Percentiles rank a stretch among this genome's conserved stretches.
Evolutionary conservation across 2,329 filamentous ascomycete genomes (phyloP).

Genomic region (Claviceps monticola): DNA sequence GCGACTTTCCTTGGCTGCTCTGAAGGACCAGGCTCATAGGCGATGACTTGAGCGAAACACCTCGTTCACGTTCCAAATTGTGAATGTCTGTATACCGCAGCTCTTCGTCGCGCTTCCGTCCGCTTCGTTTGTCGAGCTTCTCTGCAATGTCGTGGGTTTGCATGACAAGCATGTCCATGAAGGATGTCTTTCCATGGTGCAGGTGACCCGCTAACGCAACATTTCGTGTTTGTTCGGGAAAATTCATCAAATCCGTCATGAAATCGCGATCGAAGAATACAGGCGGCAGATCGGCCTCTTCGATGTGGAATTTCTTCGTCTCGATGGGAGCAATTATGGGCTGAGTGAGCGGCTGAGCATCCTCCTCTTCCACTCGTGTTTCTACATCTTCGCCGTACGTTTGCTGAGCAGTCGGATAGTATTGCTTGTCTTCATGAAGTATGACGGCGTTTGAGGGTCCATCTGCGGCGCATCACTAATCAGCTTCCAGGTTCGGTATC

Average conservation of each 20-base stretch:
- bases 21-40: slow-evolving; percentile 91
- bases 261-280: slow-evolving; percentile 82
- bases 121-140: slow-evolving; percentile 65
- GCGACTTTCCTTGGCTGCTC: slow-evolving; percentile 82
- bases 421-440: slow-evolving; percentile 97
- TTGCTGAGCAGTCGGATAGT: slow-evolving; percentile 95
- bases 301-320: slow-evolving; percentile 89
- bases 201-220: slow-evolving; percentile 83
- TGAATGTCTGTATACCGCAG: slow-evolving; percentile 91
- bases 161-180: slow-evolving; percentile 95
- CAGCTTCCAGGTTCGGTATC: not conserved
- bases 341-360: slow-evolving; percentile 81
- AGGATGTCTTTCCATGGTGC: slow-evolving; percentile 94
- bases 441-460: slow-evolving; percentile 94
- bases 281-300: slow-evolving; percentile 79
- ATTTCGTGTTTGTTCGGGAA: slow-evolving; percentile 86
- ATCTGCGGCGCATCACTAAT: slow-evolving; percentile 28
- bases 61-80: slow-evolving; percentile 74
- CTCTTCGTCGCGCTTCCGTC: slow-evolving; percentile 75
- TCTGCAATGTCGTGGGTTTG: slow-evolving; percentile 84
- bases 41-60: slow-evolving; percentile 80
- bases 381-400: slow-evolving; percentile 92
- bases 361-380: slow-evolving; percentile 90
- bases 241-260: slow-evolving; percentile 93
- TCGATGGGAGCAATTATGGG: slow-evolving; percentile 90